Evolutionary conservation across 2,329 filamentous ascomycete species (phyloP).

Genomic region (Claviceps quebecensis): DNA sequence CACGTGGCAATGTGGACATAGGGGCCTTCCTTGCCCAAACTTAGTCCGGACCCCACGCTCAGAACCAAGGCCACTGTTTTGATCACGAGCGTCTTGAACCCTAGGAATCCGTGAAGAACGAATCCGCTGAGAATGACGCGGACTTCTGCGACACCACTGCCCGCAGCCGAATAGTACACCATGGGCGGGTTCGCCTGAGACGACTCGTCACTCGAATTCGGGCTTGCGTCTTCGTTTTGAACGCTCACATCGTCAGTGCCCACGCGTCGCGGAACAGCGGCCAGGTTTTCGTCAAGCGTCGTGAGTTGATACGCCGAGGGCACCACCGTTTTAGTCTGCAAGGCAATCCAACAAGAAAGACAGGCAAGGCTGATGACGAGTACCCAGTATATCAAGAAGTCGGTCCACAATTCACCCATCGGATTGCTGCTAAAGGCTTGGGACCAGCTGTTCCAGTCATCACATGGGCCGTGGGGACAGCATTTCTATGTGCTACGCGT

Average conservation of each 20-base stretch:
- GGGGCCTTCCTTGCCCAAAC: constrained; percentile 84
- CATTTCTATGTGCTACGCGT: constrained; percentile 25
- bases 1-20: constrained; percentile 97
- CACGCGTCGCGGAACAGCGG: constrained; percentile 34
- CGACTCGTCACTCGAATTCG: constrained; percentile 23
- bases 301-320: constrained; percentile 76
- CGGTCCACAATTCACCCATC: constrained; percentile 45
- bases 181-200: constrained; percentile 46
- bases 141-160: constrained; percentile 92
- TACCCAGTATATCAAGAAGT: constrained; percentile 62
- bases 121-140: constrained; percentile 97
- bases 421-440: constrained; percentile 30
- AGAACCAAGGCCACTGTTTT: constrained; percentile 75
- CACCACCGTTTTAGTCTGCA: constrained; percentile 87
- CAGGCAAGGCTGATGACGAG: constrained; percentile 57
- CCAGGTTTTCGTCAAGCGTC: constrained; percentile 87
- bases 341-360: constrained; percentile 62
- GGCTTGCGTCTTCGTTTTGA: constrained; percentile 32
- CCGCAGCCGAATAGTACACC: constrained; percentile 91
- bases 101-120: constrained; percentile 89
- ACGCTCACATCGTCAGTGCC: constrained; percentile 30
- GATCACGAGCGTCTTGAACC: constrained; percentile 70
- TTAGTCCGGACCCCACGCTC: constrained; percentile 83
- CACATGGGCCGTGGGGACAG: constrained; percentile 41
- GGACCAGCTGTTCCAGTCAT: constrained; percentile 43